These are phyloP conservation scores for Annulohypoxylon bovei DNA, from an alignment of 495 filamentous ascomycete genomes.

Conservation along the genomic window DNA sequence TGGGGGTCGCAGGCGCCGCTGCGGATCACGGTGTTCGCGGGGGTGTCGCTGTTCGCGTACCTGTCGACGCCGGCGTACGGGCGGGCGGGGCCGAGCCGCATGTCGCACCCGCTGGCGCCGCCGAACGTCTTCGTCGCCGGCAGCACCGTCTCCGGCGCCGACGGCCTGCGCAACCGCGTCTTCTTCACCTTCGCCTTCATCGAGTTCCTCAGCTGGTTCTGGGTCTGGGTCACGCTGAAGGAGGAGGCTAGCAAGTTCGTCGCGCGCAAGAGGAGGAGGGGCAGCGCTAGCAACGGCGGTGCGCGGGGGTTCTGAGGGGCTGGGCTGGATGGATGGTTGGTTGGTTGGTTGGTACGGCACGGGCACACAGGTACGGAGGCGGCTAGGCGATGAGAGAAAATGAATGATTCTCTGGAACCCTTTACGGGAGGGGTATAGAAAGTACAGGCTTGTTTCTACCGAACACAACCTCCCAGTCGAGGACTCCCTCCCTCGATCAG, in stretches of 20 bases:
- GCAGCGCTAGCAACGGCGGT: conserved; percentile 32
- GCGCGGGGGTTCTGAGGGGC: conserved; percentile 7
- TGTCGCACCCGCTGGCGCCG: conserved; percentile 43
- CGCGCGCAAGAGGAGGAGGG: conserved; percentile 46
- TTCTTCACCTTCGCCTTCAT: conserved; percentile 86
- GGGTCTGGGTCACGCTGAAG: conserved; percentile 70
- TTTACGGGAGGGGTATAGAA: neutral
- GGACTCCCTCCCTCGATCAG: neutral
- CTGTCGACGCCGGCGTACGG: conserved; percentile 55
- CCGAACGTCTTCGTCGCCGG: conserved; percentile 9
- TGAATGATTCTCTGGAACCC: neutral
- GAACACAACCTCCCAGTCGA: neutral
- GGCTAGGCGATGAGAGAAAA: neutral
- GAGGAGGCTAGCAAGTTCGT: conserved; percentile 58
- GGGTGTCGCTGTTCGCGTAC: conserved; percentile 75
- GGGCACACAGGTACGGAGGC: neutral
- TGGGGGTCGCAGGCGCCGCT: conserved; percentile 78
- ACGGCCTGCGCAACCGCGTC: conserved; percentile 77
- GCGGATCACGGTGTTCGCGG: conserved; percentile 72
- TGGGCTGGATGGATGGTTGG: neutral
- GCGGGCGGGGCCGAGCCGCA: conserved; percentile 23
- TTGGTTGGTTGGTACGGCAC: neutral
- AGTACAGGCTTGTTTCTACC: neutral
- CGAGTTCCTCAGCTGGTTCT: conserved; percentile 89
- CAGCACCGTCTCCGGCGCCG: conserved; percentile 54